These are phyloP conservation scores for Exophiala sp. DNA, from an alignment of 2,329 filamentous ascomycete genomes.

Conservation along the genomic window DNA sequence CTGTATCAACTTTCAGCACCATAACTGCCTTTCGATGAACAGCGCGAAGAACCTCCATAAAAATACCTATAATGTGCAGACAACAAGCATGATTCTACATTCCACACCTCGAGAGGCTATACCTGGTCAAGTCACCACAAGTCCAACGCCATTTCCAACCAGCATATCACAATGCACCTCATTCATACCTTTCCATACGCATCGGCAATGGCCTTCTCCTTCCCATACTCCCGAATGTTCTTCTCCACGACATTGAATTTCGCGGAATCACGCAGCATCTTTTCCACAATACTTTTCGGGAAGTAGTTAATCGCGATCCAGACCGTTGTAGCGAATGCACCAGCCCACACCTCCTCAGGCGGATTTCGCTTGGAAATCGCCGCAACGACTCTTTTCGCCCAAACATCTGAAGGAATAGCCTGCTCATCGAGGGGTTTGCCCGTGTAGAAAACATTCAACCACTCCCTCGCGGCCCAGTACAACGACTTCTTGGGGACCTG, in stretches of 20 bases:
- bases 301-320: constrained; percentile 5
- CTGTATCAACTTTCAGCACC: too few relatives aligned
- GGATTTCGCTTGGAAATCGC: constrained; percentile 50
- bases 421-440: background rate
- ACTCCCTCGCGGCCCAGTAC: constrained; percentile 49
- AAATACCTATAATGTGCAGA: too few relatives aligned
- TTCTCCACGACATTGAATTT: background rate
- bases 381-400: constrained; percentile 53
- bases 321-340: background rate
- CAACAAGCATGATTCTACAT: too few relatives aligned
- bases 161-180: too few relatives aligned
- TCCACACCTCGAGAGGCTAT: too few relatives aligned
- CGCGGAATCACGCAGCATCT: background rate
- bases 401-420: constrained; percentile 53
- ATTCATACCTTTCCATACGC: background rate
- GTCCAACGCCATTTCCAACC: too few relatives aligned
- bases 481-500: constrained; percentile 45
- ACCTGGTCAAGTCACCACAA: too few relatives aligned
- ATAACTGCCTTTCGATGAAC: too few relatives aligned
- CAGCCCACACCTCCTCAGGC: constrained; percentile 14
- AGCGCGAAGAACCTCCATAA: too few relatives aligned
- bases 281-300: background rate
- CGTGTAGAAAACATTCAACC: constrained; percentile 3
- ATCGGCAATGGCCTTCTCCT: background rate
- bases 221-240: background rate